A percentile compares a stretch with the other conserved stretches of the same genome.
phyloP scores from a whole-genome alignment of 805 yeast genomes.

The Kuraishia capsulata region DNA sequence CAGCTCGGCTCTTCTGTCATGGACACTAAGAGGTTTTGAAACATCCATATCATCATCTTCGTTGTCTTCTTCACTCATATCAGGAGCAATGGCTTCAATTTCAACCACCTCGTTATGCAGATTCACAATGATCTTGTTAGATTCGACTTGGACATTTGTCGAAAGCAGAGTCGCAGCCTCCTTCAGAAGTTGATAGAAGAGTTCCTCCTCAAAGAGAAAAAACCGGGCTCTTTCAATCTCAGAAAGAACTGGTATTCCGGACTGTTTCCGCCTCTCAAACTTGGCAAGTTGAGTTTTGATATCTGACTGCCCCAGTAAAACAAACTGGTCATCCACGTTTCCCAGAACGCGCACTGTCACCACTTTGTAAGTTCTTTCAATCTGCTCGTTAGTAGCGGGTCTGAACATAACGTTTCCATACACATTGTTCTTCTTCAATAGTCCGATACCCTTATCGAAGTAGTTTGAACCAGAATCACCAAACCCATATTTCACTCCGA shows the following conservation, averaged over 20 bases:
- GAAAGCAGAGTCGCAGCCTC: conserved; percentile 69
- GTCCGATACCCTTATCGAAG: conserved; percentile 66
- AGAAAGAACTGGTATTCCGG: conserved; percentile 30
- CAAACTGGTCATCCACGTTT: conserved; percentile 42
- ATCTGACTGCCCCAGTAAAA: conserved; percentile 49
- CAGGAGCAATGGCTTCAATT: conserved; percentile 45
- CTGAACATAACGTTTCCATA: conserved; percentile 35
- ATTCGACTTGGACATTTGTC: conserved; percentile 57
- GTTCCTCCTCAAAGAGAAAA: conserved; percentile 80
- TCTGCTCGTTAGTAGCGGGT: conserved; percentile 18
- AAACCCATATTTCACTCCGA: conserved; percentile 85
- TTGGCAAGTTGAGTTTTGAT: conserved; percentile 15
- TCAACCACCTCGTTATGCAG: conserved; percentile 60
- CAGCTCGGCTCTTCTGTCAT: conserved; percentile 36
- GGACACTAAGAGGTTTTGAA: conserved; percentile 15
- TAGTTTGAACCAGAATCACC: conserved; percentile 84
- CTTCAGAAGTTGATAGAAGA: conserved; percentile 65
- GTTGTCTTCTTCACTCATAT: conserved; percentile 24
- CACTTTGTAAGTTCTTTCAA: conserved; percentile 31
- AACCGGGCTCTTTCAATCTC: conserved; percentile 63
- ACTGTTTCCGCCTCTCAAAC: conserved; percentile 7
- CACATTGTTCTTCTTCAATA: conserved; percentile 40
- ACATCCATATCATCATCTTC: conserved; percentile 20
- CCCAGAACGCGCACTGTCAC: conserved; percentile 53
- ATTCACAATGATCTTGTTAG: conserved; percentile 57